Conservation (phyloP, 1,284 basidiomycete species). For the Cutaneotrichosporon sp. region DNA sequence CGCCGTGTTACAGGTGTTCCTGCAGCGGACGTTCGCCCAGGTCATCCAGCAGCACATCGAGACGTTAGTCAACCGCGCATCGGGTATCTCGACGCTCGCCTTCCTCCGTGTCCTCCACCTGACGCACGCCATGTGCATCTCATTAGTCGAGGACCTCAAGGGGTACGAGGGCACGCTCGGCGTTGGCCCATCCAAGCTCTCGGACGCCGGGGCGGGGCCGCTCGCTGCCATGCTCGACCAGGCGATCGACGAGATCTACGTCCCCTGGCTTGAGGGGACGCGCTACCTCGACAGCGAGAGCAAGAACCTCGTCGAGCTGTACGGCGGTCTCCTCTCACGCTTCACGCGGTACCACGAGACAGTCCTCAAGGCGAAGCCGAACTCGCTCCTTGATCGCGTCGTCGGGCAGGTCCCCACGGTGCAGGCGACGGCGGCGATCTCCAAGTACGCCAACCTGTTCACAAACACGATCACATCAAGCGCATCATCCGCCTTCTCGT, state of each 20-base stretch:
- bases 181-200: constrained; percentile 24
- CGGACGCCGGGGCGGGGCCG: constrained; percentile 30
- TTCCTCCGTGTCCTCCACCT: constrained; percentile 90
- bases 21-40: constrained; percentile 97
- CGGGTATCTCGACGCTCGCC: constrained; percentile 78
- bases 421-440: constrained; percentile 59
- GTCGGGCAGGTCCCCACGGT: constrained; percentile 64
- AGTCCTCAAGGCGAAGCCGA: constrained; percentile 77
- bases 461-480: constrained; percentile 41
- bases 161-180: constrained; percentile 77
- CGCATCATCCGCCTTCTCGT: constrained; percentile 24
- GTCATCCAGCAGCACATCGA: constrained; percentile 96
- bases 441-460: constrained; percentile 73
- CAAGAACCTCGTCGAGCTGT: constrained; percentile 81
- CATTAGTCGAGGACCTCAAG: constrained; percentile 89
- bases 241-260: constrained; percentile 93
- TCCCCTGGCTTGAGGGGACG: constrained; percentile 88
- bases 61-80: constrained; percentile 71
- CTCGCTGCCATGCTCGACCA: constrained; percentile 86
- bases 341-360: constrained; percentile 89
- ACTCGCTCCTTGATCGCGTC: constrained; percentile 84
- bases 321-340: constrained; percentile 68
- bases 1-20: constrained; percentile 98
- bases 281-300: constrained; percentile 92
- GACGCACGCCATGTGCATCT: constrained; percentile 75